Conservation (phyloP, 2,329 filamentous ascomycete genomes). For the Cladophialophora bantiana region DNA sequence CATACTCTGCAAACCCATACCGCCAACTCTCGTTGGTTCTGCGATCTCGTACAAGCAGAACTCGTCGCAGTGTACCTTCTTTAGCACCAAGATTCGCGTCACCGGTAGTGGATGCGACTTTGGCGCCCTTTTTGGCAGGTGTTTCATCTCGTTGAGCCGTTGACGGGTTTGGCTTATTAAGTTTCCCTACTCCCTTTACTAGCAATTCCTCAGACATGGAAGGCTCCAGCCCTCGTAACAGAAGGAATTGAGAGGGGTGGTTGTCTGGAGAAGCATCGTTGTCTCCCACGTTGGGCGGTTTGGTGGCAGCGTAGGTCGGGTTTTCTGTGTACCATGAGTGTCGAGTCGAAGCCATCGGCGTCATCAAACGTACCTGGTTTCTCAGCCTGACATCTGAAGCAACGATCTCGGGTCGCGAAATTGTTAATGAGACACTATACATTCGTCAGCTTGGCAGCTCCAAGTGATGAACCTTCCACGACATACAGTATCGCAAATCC, state of each 20-base stretch:
- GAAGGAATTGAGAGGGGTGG: slow-evolving; percentile 75
- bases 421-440: slow-evolving; percentile 63
- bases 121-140: slow-evolving; percentile 49
- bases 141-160: slow-evolving; percentile 50
- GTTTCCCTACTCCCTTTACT: slow-evolving; percentile 74
- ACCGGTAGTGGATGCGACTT: slow-evolving; percentile 63
- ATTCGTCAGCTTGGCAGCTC: neutral
- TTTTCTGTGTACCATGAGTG: slow-evolving; percentile 24
- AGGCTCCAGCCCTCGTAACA: slow-evolving; percentile 73
- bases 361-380: slow-evolving; percentile 55
- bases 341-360: slow-evolving; percentile 8
- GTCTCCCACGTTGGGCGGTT: slow-evolving; percentile 60
- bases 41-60: slow-evolving; percentile 78
- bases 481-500: slow-evolving; percentile 55
- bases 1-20: slow-evolving; percentile 86
- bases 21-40: slow-evolving; percentile 75
- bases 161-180: slow-evolving; percentile 66
- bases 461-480: neutral
- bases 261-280: slow-evolving; percentile 62
- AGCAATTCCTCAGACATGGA: slow-evolving; percentile 76
- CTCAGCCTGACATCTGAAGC: slow-evolving; percentile 65
- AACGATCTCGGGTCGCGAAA: slow-evolving; percentile 62
- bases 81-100: slow-evolving; percentile 72
- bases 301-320: slow-evolving; percentile 38
- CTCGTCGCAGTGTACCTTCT: slow-evolving; percentile 75